These are phyloP conservation scores for Teratosphaeria zuluensis DNA, from an alignment of 2,329 filamentous ascomycete species.

Conservation along the genomic window DNA sequence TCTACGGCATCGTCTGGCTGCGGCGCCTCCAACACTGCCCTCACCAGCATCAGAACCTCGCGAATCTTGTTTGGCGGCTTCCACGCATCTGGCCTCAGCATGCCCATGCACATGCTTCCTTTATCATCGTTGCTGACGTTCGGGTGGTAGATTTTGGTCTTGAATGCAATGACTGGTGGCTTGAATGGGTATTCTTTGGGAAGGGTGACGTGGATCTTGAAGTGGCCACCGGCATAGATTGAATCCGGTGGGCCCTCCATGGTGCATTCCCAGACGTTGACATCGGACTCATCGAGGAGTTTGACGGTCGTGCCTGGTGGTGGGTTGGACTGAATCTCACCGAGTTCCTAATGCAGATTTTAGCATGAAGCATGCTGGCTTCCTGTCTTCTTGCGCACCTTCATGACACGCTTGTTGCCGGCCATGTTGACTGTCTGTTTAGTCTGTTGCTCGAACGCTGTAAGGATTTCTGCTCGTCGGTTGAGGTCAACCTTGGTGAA, in stretches of 20 bases:
- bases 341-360: slow-evolving; percentile 44
- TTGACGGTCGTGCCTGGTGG: slow-evolving; percentile 48
- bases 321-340: slow-evolving; percentile 47
- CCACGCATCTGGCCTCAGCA: slow-evolving; percentile 81
- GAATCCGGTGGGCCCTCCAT: slow-evolving; percentile 51
- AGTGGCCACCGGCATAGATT: slow-evolving; percentile 50
- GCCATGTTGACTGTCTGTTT: slow-evolving; percentile 12
- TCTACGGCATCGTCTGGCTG: slow-evolving; percentile 87
- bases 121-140: slow-evolving; percentile 83
- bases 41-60: slow-evolving; percentile 67
- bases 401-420: slow-evolving; percentile 38
- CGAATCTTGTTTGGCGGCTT: slow-evolving; percentile 74
- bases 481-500: not conserved
- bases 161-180: slow-evolving; percentile 67
- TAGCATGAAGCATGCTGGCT: slow-evolving; percentile 1
- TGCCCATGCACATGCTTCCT: slow-evolving; percentile 75
- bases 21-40: slow-evolving; percentile 66
- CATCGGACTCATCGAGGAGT: slow-evolving; percentile 52
- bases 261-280: slow-evolving; percentile 58
- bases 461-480: not conserved
- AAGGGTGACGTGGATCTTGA: slow-evolving; percentile 62
- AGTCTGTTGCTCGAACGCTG: not conserved
- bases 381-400: slow-evolving; percentile 21
- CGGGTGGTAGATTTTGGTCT: slow-evolving; percentile 89
- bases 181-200: slow-evolving; percentile 85